Base-by-base conservation (phyloP, 176 grass and related monocot genomes). In the Paspalum notatum region DNA sequence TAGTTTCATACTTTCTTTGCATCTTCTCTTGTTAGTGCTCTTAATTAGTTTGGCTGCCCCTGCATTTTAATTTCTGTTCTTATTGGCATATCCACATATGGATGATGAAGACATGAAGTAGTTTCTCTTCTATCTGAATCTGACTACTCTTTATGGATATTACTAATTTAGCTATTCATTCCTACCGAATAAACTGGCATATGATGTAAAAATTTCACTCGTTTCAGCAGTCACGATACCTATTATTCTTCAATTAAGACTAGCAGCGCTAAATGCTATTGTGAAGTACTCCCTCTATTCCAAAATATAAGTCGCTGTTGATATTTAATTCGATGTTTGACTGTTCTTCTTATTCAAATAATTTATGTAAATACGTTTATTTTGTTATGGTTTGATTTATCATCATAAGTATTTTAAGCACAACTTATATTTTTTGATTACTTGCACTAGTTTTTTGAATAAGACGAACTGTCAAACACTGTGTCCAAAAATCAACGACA, bases 191-290 rank as follows among this genome's bases (percentile, higher is more conserved):
- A 70, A n/a, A 70, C 37, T 17, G 49, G 6, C 52, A 21, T 72
- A 67, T 64, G 17, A 63, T 72, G 17, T 71, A 45, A 37, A 75
- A 63, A 79, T 21, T 64, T 72, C 60, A 41, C 20, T 45, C 18
- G 3, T 27, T 50, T 61, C 64, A 18, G 4, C 48, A 47, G 51
- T 40, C 62, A 84, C 24, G 4, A 24, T 68, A 21, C 24, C 48
- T 70, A 81, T 8, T 47, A 58, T 68, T 26, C 24, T 27, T 62
- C 10, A 8, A 66, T 67, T 48, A 66, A 7, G 14, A 60, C 20
- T 62, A 52, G 32, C 62, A 38, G 15, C 52, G 62, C 15, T 70
- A 45, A 9, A 69, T 24, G 21, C 20, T 56, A 57, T 37, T 41
- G 37, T 32, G 11, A 79, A 45, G 27, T 67, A 57, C 32, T 32